Evolutionary conservation across 768 basidiomycete genomes (phyloP), one percentile per base, ranked within the genome.

Genomic region (Lentinula sp.): DNA sequence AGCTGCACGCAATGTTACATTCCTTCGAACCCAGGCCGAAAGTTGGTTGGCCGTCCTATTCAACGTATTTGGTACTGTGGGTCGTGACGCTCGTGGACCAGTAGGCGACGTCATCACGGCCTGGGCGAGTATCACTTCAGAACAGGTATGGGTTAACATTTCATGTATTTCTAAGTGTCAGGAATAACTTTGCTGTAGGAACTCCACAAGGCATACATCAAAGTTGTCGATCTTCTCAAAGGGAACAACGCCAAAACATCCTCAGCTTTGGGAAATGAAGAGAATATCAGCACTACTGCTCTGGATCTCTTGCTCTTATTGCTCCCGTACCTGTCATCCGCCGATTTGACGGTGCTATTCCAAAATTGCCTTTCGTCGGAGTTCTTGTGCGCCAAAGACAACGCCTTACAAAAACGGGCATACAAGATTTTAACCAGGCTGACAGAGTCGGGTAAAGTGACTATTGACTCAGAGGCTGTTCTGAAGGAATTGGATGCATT

Each of bases 41-140:
- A 97, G 93, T 68, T 95, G 97, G 90, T 83, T 98, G 37, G 88
- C 93, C 0, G 94, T 98, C 4, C 79, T 97, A 49, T 95, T 98
- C 79, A 99, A 99, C 70, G 88, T 99, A n/a, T 98, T 96, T 73
- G 84, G 90, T 61, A 92, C 83, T 62, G 85, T 91, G 36, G 84
- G 82, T n/a, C 80, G 85, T 54, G 94, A 97, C 63, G 79, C 74
- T 36, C 79, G 90, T 56, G 85, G 86, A 7, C 79, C 86, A 75
- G 86, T 98, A 15, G 93, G 95, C 18, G 93, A 95, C 58, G 93
- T 93, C 48, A 91, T 98, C 67, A 84, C 80, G 13, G 80, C 81
- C n/a, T 99, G 95, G 93, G 80, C 89, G 39, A 82, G 81, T 6
- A 88, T 98, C 62, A 88, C 94, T 37, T 84, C 83, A 20, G 81